Percentiles rank a stretch among this genome's conserved stretches.
phyloP scores from a whole-genome alignment of 441 rosid genomes.

The Syzygium syzygioides region DNA sequence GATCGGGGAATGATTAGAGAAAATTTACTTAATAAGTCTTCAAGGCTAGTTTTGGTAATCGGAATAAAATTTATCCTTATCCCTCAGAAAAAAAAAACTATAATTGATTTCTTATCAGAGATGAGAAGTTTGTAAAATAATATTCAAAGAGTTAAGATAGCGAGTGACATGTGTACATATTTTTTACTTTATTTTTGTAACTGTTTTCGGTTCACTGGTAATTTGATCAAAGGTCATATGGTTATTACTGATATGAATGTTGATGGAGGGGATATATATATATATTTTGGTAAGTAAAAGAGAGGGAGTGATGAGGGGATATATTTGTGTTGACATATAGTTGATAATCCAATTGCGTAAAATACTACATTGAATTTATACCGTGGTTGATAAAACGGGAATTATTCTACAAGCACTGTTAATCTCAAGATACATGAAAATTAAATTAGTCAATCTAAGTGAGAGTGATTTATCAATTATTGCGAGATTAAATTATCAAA shows the following conservation, averaged over 20 bases:
- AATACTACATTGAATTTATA: neutral
- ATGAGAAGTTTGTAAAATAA: neutral
- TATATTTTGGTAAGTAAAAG: too few relatives aligned
- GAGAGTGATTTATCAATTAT: neutral
- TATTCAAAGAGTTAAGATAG: neutral
- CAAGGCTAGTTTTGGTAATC: too few relatives aligned
- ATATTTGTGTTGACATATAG: neutral
- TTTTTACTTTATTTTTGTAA: neutral
- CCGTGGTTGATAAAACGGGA: accelerated
- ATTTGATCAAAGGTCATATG: neutral
- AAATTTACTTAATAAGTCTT: too few relatives aligned
- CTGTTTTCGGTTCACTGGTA: neutral
- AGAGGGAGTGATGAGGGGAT: neutral
- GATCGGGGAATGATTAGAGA: too few relatives aligned
- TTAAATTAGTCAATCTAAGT: neutral
- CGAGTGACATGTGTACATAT: accelerated
- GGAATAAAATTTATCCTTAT: too few relatives aligned
- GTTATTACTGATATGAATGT: neutral
- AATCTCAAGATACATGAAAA: neutral
- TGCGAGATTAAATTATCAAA: neutral
- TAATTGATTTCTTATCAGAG: neutral
- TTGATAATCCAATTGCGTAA: neutral
- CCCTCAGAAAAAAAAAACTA: neutral
- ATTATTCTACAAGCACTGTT: accelerated
- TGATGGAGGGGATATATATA: neutral